Evolutionary conservation across 2,329 filamentous ascomycete genomes (phyloP).

Genomic region (Aspergillus viridinutans): DNA sequence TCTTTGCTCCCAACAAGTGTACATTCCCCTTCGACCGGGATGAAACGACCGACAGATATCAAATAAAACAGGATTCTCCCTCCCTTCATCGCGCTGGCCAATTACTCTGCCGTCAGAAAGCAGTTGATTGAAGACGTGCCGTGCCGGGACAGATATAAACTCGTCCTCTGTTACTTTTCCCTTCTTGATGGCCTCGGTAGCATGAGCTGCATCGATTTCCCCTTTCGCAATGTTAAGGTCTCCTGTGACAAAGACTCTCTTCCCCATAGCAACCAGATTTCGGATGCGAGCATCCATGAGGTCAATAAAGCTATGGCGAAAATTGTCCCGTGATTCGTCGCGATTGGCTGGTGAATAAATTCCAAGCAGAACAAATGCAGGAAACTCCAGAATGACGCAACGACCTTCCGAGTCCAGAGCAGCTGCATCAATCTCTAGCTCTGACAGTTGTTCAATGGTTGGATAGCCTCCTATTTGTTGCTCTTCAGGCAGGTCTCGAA

Average conservation of each 20-base stretch:
- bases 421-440: slow-evolving; percentile 60
- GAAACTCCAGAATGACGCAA: slow-evolving; percentile 87
- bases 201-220: slow-evolving; percentile 71
- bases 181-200: slow-evolving; percentile 67
- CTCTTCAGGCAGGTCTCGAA: slow-evolving; percentile 67
- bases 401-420: slow-evolving; percentile 85
- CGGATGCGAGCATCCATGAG: slow-evolving; percentile 78
- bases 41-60: slow-evolving; percentile 82
- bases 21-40: slow-evolving; percentile 79
- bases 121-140: slow-evolving; percentile 82
- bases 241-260: slow-evolving; percentile 78
- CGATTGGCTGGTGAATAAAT: slow-evolving; percentile 89
- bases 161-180: slow-evolving; percentile 64
- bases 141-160: slow-evolving; percentile 67
- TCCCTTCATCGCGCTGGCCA: slow-evolving; percentile 61
- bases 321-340: slow-evolving; percentile 77
- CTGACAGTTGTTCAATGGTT: slow-evolving; percentile 60
- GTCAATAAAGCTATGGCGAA: slow-evolving; percentile 73
- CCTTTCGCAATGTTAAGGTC: slow-evolving; percentile 77
- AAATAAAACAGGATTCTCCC: slow-evolving; percentile 69
- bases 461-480: slow-evolving; percentile 89
- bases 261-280: slow-evolving; percentile 75
- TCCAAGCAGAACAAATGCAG: slow-evolving; percentile 87
- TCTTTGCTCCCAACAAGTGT: slow-evolving; percentile 93
- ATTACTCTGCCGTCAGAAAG: slow-evolving; percentile 66